phyloP scores from a whole-genome alignment of 352 stramenopile species.

The Hyaloperonospora brassicae region DNA sequence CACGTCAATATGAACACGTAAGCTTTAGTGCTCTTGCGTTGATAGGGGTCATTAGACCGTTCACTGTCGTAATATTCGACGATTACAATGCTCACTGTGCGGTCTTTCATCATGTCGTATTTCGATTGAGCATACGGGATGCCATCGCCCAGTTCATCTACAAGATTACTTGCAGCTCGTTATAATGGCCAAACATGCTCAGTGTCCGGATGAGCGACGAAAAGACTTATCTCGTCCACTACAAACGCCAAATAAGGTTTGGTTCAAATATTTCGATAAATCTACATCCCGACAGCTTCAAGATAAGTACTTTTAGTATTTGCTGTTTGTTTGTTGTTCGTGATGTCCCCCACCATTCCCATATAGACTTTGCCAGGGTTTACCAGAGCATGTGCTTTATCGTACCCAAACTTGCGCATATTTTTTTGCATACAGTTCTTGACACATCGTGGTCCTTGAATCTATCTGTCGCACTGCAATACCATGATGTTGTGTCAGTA shows the following conservation, averaged over 20 bases:
- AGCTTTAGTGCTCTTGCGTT: not conserved
- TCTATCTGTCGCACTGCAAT: not conserved
- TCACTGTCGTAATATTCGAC: not conserved
- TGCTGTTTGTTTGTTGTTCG: not conserved
- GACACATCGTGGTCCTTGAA: not conserved
- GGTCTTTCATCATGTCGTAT: not conserved
- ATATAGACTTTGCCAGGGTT: conserved; percentile 10
- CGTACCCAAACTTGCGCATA: not conserved
- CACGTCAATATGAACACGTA: not conserved
- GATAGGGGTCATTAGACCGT: not conserved
- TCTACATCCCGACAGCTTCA: conserved; percentile 14
- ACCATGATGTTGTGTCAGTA: not conserved
- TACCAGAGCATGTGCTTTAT: conserved; percentile 1
- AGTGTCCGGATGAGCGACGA: conserved; percentile 8
- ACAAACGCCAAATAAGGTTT: conserved; percentile 18
- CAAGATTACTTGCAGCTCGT: conserved; percentile 2
- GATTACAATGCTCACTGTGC: not conserved
- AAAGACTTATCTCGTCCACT: conserved; percentile 18
- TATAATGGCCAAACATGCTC: conserved; percentile 6
- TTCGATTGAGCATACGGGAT: not conserved
- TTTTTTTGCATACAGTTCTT: not conserved
- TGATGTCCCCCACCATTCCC: conserved; percentile 3
- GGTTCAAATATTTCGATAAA: conserved; percentile 24
- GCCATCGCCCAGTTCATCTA: not conserved
- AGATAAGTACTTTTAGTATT: conserved; percentile 9